Evolutionary conservation across 768 basidiomycete species (phyloP), one percentile per base, ranked within the genome.

Genomic region (Lactarius pseudohatsudake): DNA sequence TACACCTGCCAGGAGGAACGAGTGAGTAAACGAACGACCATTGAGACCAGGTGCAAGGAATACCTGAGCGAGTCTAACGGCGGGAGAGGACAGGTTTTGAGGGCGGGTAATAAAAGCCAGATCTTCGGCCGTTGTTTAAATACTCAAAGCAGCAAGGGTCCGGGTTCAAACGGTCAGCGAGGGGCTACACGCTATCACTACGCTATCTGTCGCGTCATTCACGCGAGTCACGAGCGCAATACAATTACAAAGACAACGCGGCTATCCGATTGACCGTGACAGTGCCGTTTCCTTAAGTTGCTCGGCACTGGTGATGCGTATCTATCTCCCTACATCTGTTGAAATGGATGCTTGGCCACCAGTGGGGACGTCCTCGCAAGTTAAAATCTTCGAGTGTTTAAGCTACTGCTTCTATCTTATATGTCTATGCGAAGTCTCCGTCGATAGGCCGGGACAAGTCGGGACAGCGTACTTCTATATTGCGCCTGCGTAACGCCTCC

Each of bases 1-100:
- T 80, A 78, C 69, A 84, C 74, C 86, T 87, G 30, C 7, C 30
- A 18, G 45, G 30, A 64, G 7, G 13, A 41, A n/a, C 10, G 8
- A 20, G 41, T 53, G 20, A 58, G 20, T 20, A 9, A 56, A 34
- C 20, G 26, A 22, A 18, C 50, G 34, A 26, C n/a, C 15, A 32
- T 38, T 32, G 20, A 47, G 62, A 64, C 50, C 11, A n/a, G 38
- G n/a, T n/a, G n/a, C 6, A 50, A 5, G 34, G 4, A 20, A 30
- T 43, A 66, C 65, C 65, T 66, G 65, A 36, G 65, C 61, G 8
- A 66, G 65, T 54, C 65, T 58, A 18, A 32, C n/a, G 47, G 57
- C 53, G 16, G 66, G 58, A 50, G 62, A 56, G 7, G 66, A 59
- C 41, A 64, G 20, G 11, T 18, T 54, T 40, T 54, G 66, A 63